Percentiles rank a stretch among this genome's conserved stretches.
Conservation (phyloP, 805 yeast species). For the Lipomyces starkeyi region DNA sequence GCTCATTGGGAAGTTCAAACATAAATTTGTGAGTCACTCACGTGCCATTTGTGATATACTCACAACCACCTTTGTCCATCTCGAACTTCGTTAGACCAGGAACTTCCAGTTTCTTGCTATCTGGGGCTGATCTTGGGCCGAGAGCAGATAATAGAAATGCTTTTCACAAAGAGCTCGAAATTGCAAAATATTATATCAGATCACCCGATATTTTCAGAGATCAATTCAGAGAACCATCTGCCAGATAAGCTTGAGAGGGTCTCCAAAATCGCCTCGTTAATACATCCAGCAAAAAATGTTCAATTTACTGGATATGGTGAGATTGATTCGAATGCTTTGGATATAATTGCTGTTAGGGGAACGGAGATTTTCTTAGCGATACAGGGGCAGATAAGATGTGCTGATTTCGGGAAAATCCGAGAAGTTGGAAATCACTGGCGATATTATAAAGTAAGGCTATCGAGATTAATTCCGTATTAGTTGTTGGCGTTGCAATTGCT, state of each 20-base stretch:
- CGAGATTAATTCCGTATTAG: background rate
- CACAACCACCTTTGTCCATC: background rate
- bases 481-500: background rate
- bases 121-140: background rate
- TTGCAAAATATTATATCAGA: conserved; percentile 21
- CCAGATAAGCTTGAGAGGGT: background rate
- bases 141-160: conserved; percentile 10
- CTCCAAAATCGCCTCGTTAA: background rate
- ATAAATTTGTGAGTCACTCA: background rate
- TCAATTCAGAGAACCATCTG: background rate
- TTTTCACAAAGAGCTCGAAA: conserved; percentile 15
- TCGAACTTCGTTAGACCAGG: background rate
- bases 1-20: too few relatives aligned
- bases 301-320: background rate
- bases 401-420: conserved; percentile 21
- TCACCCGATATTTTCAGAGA: conserved; percentile 28
- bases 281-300: background rate
- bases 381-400: conserved; percentile 28
- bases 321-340: conserved; percentile 3
- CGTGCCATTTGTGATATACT: background rate
- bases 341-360: conserved; percentile 28
- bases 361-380: conserved; percentile 27
- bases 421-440: conserved; percentile 11
- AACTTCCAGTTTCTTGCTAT: background rate
- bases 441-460: conserved; percentile 23